A percentile compares a stretch with the other conserved stretches of the same genome.
Evolutionary conservation across 2,329 filamentous ascomycete species (phyloP).

Genomic region (Pseudocercospora pini-densiflorae): DNA sequence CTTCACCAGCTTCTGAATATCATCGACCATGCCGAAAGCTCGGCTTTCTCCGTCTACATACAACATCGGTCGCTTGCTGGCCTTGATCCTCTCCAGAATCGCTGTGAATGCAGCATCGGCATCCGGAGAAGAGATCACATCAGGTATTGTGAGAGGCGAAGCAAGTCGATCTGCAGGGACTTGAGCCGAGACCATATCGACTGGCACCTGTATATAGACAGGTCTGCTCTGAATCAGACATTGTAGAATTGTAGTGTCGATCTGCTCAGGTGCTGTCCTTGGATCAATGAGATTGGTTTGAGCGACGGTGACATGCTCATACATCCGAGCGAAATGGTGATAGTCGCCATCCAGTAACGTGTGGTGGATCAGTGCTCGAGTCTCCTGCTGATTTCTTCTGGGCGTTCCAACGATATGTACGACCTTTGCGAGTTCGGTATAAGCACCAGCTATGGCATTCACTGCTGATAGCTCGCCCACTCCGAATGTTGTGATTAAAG

Average conservation of each 20-base stretch:
- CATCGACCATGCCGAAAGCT: constrained; percentile 47
- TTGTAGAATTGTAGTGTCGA: constrained; percentile 17
- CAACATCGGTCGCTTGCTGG: constrained; percentile 53
- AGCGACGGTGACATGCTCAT: constrained; percentile 25
- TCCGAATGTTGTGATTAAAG: constrained; percentile 54
- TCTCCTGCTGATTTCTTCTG: constrained; percentile 43
- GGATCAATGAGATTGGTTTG: constrained; percentile 25
- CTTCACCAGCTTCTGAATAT: constrained; percentile 52
- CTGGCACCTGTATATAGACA: constrained; percentile 22
- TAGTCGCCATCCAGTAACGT: constrained; percentile 37
- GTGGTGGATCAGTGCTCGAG: constrained; percentile 52
- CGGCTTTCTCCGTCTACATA: constrained; percentile 58
- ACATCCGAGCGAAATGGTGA: constrained; percentile 23
- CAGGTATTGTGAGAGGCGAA: constrained; percentile 7
- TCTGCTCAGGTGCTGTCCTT: constrained; percentile 12
- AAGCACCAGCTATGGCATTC: constrained; percentile 54
- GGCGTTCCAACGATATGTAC: constrained; percentile 55
- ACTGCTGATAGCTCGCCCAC: constrained; percentile 55
- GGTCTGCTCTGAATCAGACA: constrained; percentile 20
- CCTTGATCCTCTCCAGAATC: constrained; percentile 40
- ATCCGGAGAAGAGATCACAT: constrained; percentile 7
- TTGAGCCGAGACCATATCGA: constrained; percentile 19
- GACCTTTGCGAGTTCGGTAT: constrained; percentile 53
- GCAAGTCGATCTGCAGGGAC: constrained; percentile 5
- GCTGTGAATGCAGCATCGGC: constrained; percentile 1